Percentiles rank a stretch among this genome's conserved stretches.
phyloP scores from a whole-genome alignment of 495 filamentous ascomycete species.

The Daldinia grandis region DNA sequence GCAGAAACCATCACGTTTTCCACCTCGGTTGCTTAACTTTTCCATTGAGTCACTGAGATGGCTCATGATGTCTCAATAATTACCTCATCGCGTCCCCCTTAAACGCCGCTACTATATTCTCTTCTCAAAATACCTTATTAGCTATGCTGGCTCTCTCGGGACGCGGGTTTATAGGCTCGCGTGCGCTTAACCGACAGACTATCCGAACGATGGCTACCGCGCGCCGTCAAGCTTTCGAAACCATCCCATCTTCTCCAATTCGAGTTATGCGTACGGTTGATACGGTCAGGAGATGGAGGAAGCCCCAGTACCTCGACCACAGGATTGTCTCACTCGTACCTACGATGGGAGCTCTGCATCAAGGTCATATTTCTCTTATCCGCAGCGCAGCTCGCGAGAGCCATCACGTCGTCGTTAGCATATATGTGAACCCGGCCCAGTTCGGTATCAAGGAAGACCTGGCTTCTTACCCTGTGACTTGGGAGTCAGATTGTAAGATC shows the following conservation, averaged over 20 bases:
- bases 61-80: conserved; percentile 35
- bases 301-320: conserved; percentile 69
- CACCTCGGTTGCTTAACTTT: conserved; percentile 14
- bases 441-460: conserved; percentile 93
- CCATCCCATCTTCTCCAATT: conserved; percentile 64
- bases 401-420: conserved; percentile 82
- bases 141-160: conserved; percentile 44
- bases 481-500: conserved; percentile 74
- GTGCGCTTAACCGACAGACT: conserved; percentile 30
- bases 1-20: conserved; percentile 59
- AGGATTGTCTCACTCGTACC: conserved; percentile 87
- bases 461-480: conserved; percentile 87
- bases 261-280: conserved; percentile 79
- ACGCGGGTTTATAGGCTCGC: conserved; percentile 42
- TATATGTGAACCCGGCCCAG: conserved; percentile 97
- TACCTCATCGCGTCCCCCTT: conserved; percentile 35
- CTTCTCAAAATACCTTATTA: conserved; percentile 22
- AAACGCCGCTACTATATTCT: not conserved
- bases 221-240: conserved; percentile 40
- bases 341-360: conserved; percentile 96
- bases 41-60: conserved; percentile 42
- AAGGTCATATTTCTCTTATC: conserved; percentile 87
- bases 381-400: conserved; percentile 86
- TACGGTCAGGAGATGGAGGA: conserved; percentile 74
- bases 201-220: conserved; percentile 49